phyloP scores from a whole-genome alignment of 2,329 filamentous ascomycete species.

The Diaporthe sp. region DNA sequence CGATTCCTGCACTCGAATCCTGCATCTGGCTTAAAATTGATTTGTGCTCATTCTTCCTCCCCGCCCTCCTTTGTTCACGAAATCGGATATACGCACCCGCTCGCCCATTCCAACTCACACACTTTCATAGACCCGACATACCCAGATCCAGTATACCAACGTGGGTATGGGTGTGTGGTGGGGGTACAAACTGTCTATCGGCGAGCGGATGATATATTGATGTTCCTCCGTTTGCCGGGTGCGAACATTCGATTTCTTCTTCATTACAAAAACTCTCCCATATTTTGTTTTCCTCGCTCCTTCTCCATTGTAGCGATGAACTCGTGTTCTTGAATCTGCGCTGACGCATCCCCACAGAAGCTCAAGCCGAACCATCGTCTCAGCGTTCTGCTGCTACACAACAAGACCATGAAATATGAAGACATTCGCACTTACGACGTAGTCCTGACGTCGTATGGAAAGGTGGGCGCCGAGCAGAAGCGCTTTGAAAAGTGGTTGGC shows the following conservation, averaged over 20 bases:
- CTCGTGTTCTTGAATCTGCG: neutral
- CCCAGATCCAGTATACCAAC: too few species aligned
- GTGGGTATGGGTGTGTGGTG: too few species aligned
- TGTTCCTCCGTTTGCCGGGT: too few species aligned
- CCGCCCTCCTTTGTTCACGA: neutral
- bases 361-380: slow-evolving; percentile 71
- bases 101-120: too few species aligned
- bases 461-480: slow-evolving; percentile 75
- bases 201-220: too few species aligned
- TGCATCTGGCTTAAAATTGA: neutral
- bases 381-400: slow-evolving; percentile 78
- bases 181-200: too few species aligned
- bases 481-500: slow-evolving; percentile 67
- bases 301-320: neutral
- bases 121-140: too few species aligned
- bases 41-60: neutral
- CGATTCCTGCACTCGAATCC: neutral
- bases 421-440: slow-evolving; percentile 77
- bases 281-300: neutral
- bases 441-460: slow-evolving; percentile 84
- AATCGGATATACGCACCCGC: too few species aligned
- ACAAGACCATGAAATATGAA: slow-evolving; percentile 70
- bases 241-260: too few species aligned
- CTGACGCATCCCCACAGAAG: slow-evolving; percentile 57
- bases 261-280: too few species aligned